A percentile compares a stretch with the other conserved stretches of the same genome.
Conservation (phyloP, 192 early-diverging fungal genomes). For the Backusella mclennaniae region DNA sequence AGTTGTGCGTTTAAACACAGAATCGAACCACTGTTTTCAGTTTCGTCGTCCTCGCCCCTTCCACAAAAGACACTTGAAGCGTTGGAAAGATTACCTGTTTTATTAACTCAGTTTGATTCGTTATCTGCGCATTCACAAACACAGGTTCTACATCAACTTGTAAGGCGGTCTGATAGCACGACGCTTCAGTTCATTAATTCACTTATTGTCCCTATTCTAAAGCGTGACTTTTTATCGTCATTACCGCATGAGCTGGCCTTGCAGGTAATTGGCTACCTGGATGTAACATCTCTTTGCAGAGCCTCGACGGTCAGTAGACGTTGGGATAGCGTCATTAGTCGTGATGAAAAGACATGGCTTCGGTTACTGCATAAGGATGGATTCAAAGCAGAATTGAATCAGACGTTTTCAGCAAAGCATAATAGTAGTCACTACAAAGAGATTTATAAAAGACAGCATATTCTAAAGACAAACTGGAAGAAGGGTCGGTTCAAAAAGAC, state of each 20-base stretch:
- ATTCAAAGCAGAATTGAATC: slow-evolving; percentile 16
- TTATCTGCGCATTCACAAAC: not conserved
- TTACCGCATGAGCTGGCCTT: slow-evolving; percentile 70
- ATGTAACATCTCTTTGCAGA: slow-evolving; percentile 71
- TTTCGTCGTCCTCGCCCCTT: not conserved
- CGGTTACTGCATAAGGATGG: slow-evolving; percentile 44
- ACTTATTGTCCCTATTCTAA: slow-evolving; percentile 80
- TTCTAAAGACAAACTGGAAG: slow-evolving; percentile 83
- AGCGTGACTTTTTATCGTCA: slow-evolving; percentile 82
- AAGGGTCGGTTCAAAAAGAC: slow-evolving; percentile 70
- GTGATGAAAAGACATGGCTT: slow-evolving; percentile 57
- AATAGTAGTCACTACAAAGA: slow-evolving; percentile 69
- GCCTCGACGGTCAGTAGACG: slow-evolving; percentile 72
- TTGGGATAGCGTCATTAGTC: slow-evolving; percentile 79
- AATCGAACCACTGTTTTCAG: not conserved
- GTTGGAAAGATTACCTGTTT: not conserved
- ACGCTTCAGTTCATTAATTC: slow-evolving; percentile 87
- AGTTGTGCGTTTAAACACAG: not conserved
- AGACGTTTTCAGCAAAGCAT: not conserved
- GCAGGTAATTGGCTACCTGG: slow-evolving; percentile 83
- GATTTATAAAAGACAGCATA: slow-evolving; percentile 76
- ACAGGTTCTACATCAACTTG: not conserved
- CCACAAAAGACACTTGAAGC: not conserved
- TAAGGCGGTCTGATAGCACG: not conserved
- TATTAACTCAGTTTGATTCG: not conserved